These are phyloP conservation scores for Angomonas ambiguus DNA, from an alignment of 208 protist genomes.

Conservation along the genomic window DNA sequence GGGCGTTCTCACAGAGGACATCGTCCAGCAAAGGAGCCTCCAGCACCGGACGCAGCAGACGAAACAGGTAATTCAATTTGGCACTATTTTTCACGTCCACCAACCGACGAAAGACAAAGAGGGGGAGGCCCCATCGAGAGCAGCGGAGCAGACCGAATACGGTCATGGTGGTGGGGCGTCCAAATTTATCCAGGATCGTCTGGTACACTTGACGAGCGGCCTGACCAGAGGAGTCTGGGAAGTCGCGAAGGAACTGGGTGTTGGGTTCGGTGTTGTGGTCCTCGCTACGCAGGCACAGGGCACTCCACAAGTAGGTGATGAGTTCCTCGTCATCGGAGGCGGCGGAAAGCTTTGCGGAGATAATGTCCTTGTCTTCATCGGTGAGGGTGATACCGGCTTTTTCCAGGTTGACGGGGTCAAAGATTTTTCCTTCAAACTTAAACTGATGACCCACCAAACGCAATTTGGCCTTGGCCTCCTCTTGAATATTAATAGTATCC, in stretches of 20 bases:
- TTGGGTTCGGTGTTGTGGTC: not conserved
- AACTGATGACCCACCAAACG: not conserved
- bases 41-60: slow-evolving; percentile 58
- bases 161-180: slow-evolving; percentile 30
- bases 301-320: slow-evolving; percentile 41
- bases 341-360: slow-evolving; percentile 1
- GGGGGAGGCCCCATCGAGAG: slow-evolving; percentile 62
- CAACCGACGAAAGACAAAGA: slow-evolving; percentile 52
- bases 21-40: slow-evolving; percentile 17
- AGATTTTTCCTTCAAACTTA: slow-evolving; percentile 6
- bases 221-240: slow-evolving; percentile 54
- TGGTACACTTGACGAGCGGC: slow-evolving; percentile 44
- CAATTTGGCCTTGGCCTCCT: not conserved
- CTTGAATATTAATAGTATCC: not conserved
- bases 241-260: slow-evolving; percentile 33
- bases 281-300: not conserved
- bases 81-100: slow-evolving; percentile 32
- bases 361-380: slow-evolving; percentile 7
- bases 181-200: slow-evolving; percentile 35
- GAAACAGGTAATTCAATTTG: slow-evolving; percentile 63
- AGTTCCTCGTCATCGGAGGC: slow-evolving; percentile 35
- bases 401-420: not conserved
- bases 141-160: slow-evolving; percentile 48
- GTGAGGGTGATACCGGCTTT: slow-evolving; percentile 5
- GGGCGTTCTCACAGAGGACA: slow-evolving; percentile 11